Conservation (phyloP, 2,329 filamentous ascomycete genomes). For the Hymenoscyphus linearis region DNA sequence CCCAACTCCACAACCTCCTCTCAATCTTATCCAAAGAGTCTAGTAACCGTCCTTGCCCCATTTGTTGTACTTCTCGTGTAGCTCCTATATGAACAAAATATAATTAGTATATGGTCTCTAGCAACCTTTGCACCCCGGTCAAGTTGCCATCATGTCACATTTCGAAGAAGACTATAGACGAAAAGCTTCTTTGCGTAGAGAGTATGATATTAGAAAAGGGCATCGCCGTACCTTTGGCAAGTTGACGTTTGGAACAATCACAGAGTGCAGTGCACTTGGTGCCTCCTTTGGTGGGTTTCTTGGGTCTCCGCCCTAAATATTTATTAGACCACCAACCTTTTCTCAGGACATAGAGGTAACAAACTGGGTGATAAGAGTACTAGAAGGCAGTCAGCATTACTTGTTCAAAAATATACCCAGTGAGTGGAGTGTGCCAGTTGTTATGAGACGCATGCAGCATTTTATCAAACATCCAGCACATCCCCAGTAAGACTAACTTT, state of each 20-base stretch:
- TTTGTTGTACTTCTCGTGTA: conserved; percentile 99
- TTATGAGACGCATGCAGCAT: background rate
- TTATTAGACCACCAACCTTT: conserved; percentile 22
- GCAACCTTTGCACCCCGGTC: background rate
- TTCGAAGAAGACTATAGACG: background rate
- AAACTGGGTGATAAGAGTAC: conserved; percentile 35
- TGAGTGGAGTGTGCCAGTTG: background rate
- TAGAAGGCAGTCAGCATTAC: background rate
- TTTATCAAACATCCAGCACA: background rate
- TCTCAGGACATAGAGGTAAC: background rate
- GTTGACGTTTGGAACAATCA: conserved; percentile 89
- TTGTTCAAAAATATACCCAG: background rate
- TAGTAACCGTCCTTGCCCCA: conserved; percentile 91
- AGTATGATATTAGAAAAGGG: background rate
- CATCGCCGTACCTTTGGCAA: conserved; percentile 67
- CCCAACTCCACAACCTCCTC: conserved; percentile 26
- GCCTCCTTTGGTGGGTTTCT: conserved; percentile 75
- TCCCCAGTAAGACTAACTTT: conserved; percentile 44
- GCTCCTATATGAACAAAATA: conserved; percentile 47
- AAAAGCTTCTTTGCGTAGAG: background rate
- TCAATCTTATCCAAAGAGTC: conserved; percentile 29
- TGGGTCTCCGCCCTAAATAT: conserved; percentile 64
- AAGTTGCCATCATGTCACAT: background rate
- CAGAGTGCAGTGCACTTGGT: conserved; percentile 90
- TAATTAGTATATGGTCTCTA: conserved; percentile 11